A percentile compares a stretch with the other conserved stretches of the same genome.
phyloP scores from a whole-genome alignment of 108 stramenopile species.

The Conticribra weissflogii region DNA sequence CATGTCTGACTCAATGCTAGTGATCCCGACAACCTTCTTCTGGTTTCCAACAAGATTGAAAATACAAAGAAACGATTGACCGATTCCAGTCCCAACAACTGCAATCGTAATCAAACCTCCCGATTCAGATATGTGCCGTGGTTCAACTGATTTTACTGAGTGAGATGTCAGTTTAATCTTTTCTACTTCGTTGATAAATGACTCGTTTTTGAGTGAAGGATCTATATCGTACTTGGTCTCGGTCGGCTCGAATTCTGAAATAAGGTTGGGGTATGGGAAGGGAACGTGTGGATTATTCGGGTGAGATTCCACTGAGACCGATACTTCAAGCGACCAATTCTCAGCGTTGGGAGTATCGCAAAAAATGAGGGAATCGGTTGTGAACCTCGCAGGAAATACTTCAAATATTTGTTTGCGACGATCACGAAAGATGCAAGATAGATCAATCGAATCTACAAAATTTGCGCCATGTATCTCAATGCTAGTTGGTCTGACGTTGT shows the following conservation, averaged over 20 bases:
- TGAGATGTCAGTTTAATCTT: too few species aligned
- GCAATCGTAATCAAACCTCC: conserved; percentile 2
- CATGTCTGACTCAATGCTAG: neutral
- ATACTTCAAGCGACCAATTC: conserved; percentile 3
- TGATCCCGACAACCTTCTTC: neutral
- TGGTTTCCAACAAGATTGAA: neutral
- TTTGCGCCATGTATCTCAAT: conserved; percentile 6
- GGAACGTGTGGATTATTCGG: neutral
- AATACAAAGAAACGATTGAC: neutral
- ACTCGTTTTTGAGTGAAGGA: conserved; percentile 2
- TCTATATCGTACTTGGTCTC: neutral
- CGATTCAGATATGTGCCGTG: neutral
- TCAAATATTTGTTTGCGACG: neutral
- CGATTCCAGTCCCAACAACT: neutral
- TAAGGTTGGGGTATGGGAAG: too few species aligned
- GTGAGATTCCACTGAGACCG: neutral
- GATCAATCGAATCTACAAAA: conserved; percentile 9
- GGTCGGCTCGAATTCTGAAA: too few species aligned
- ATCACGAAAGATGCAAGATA: conserved; percentile 12
- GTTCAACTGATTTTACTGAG: conserved; percentile 9
- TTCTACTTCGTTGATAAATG: neutral
- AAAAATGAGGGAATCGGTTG: neutral
- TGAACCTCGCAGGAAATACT: conserved; percentile 1
- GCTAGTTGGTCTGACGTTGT: neutral
- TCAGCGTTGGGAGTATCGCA: neutral